Conservation (phyloP, 2,329 filamentous ascomycete genomes). For the Fusarium poae region DNA sequence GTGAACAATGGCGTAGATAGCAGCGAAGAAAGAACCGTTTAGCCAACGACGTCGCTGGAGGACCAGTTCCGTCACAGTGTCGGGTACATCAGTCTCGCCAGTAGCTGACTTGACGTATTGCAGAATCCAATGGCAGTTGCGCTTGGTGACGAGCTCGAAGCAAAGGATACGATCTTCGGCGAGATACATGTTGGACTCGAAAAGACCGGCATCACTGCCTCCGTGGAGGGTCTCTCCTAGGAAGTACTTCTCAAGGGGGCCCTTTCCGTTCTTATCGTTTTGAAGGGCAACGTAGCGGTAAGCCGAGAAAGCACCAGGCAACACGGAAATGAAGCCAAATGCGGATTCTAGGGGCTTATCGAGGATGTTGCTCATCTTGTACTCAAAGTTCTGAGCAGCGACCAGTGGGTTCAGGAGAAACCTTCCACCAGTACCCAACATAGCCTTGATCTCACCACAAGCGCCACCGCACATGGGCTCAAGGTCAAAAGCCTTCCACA, state of each 20-base stretch:
- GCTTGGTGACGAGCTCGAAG: slow-evolving; percentile 97
- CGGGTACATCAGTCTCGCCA: slow-evolving; percentile 96
- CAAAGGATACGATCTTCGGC: slow-evolving; percentile 99
- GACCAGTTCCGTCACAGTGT: slow-evolving; percentile 93
- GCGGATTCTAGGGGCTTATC: slow-evolving; percentile 98
- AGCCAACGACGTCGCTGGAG: slow-evolving; percentile 96
- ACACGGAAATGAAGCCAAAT: slow-evolving; percentile 96
- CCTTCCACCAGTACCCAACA: slow-evolving; percentile 86
- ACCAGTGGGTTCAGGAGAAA: slow-evolving; percentile 94
- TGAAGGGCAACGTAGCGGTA: slow-evolving; percentile 95
- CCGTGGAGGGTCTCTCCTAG: slow-evolving; percentile 96
- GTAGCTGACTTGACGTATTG: slow-evolving; percentile 98
- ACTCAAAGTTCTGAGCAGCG: slow-evolving; percentile 98
- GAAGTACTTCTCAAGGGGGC: slow-evolving; percentile 96
- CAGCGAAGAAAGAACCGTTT: slow-evolving; percentile 98
- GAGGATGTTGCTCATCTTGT: slow-evolving; percentile 99
- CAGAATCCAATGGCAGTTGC: slow-evolving; percentile 96
- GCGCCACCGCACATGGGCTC: slow-evolving; percentile 98
- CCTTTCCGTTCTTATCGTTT: slow-evolving; percentile 94
- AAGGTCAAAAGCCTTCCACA: slow-evolving; percentile 98
- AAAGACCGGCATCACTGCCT: slow-evolving; percentile 91
- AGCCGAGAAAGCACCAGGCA: slow-evolving; percentile 98
- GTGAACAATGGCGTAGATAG: slow-evolving; percentile 93
- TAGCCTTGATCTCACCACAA: slow-evolving; percentile 98
- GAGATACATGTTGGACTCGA: slow-evolving; percentile 99